Conservation (phyloP, 768 basidiomycete genomes). For the Suillus alpinus region DNA sequence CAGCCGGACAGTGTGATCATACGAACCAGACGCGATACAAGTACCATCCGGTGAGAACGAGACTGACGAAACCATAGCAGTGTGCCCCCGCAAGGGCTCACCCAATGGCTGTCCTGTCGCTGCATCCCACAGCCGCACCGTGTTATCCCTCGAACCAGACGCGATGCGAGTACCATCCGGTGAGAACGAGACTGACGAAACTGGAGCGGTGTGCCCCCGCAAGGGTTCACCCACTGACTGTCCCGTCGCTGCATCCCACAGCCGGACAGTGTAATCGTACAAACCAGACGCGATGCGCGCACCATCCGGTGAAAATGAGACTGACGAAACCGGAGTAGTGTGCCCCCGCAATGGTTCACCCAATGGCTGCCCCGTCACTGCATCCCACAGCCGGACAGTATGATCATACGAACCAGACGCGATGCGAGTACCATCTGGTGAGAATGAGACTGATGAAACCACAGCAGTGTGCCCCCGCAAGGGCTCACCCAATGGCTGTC, state of each 20-base stretch:
- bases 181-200: slow-evolving; percentile 2
- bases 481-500: background rate
- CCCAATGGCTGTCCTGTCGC: background rate
- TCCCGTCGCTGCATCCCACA: background rate
- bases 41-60: background rate
- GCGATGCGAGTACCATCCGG: background rate
- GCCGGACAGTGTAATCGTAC: background rate
- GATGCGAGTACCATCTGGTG: background rate
- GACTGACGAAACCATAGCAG: background rate
- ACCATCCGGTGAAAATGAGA: background rate
- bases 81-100: background rate
- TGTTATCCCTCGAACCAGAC: background rate
- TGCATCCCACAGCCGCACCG: background rate
- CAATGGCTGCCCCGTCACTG: background rate
- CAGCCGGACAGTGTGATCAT: background rate
- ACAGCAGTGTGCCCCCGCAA: background rate
- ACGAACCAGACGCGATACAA: background rate
- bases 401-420: background rate
- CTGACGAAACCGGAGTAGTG: background rate
- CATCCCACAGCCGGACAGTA: background rate
- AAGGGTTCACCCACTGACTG: background rate
- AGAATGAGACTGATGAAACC: slow-evolving; percentile 2
- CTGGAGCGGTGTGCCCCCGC: background rate
- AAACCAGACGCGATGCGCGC: background rate
- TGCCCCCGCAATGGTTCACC: background rate